Evolutionary conservation across 768 basidiomycete genomes (phyloP), one percentile per base, ranked within the genome.

Genomic region (Leccinum longicurvipes): DNA sequence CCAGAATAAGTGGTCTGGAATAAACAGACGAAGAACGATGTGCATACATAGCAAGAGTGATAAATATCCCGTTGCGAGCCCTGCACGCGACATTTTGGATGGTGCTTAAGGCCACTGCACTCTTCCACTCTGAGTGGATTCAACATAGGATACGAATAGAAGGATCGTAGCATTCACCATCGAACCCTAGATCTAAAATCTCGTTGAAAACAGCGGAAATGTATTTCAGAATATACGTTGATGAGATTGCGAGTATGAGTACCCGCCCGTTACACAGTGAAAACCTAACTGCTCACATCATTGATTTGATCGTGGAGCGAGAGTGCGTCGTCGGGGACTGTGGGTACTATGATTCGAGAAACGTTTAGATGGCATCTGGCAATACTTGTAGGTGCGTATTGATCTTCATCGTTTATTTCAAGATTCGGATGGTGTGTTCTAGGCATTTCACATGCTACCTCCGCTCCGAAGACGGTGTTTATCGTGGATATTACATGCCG

Each of bases 61-160:
- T 76, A 54, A 83, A 79, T 3, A 77, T 52, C 11, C 82, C 73
- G 58, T 78, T 80, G 52, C 69, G 75, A 3, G 61, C 19, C 11
- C 41, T 42, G 19, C 41, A 42, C 19, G 21, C 41, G 4, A 42
- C 41, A 7, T 21, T 3, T 53, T 63, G 69, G 29, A 73, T 57
- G 0, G 58, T 64, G 5, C 68, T 61, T 9, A 71, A 32, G 1
- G 62, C 69, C 1, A 64, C 61, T 12, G 77, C 55, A 8, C 56
- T 58, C 10, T 63, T 62, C 80, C 79, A 81, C 21, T 76, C 78
- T 79, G 36, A 23, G 29, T 23, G 9, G 17, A 7, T 15, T 52
- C 31, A 59, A 45, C 8, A 17, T 29, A 8, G 27, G 17, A 3
- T 11, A 49, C 12, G 11, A 19, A 42, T 6, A 42, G 6, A 17